These are phyloP conservation scores for Trichoderma breve DNA, from an alignment of 2,329 filamentous ascomycete genomes.

Conservation along the genomic window DNA sequence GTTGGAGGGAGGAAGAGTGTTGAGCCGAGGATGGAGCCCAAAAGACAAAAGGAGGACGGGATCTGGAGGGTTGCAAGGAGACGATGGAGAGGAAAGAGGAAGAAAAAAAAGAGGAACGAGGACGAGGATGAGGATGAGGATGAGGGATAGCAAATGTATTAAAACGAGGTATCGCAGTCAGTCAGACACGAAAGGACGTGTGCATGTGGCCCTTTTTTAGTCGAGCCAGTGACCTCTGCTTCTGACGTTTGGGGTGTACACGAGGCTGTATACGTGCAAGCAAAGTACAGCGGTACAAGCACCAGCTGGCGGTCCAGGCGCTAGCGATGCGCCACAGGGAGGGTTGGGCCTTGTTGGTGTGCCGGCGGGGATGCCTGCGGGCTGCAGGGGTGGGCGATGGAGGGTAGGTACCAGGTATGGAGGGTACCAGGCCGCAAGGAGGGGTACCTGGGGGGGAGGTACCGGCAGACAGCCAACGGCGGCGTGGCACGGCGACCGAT, in stretches of 20 bases:
- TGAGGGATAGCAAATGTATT: conserved; percentile 14
- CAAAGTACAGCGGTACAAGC: neutral
- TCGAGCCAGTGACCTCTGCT: conserved; percentile 30
- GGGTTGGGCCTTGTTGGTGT: conserved; percentile 8
- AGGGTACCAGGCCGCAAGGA: neutral
- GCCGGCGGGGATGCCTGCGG: conserved; percentile 20
- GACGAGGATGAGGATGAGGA: neutral
- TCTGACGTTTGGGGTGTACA: conserved; percentile 40
- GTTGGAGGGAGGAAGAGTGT: neutral
- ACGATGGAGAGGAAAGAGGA: neutral
- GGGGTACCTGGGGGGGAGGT: neutral
- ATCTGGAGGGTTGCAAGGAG: neutral
- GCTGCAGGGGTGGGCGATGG: conserved; percentile 18
- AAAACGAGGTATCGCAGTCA: conserved; percentile 25
- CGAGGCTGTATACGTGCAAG: conserved; percentile 37
- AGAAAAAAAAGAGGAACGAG: neutral
- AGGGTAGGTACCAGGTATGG: neutral
- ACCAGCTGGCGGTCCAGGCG: conserved; percentile 24
- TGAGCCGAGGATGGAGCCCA: neutral
- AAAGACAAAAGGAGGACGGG: neutral
- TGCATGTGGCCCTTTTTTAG: conserved; percentile 32
- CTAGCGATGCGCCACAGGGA: conserved; percentile 18
- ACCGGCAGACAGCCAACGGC: conserved; percentile 5
- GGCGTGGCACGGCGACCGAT: conserved; percentile 8
- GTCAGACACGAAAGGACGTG: conserved; percentile 28